phyloP scores from a whole-genome alignment of 495 filamentous ascomycete species.

The Acidiella bohemica region DNA sequence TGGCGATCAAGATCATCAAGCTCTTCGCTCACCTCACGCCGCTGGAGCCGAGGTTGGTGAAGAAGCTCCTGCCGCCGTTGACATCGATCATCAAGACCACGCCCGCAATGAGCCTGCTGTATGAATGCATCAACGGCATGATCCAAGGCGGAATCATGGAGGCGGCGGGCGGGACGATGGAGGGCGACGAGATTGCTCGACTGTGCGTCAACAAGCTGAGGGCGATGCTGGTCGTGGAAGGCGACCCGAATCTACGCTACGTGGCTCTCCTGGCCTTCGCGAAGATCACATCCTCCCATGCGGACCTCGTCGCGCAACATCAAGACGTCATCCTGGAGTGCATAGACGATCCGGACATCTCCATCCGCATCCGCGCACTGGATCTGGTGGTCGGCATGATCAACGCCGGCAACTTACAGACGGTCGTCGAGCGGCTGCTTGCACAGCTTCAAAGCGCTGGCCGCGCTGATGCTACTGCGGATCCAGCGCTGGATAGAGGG shows the following conservation, averaged over 20 bases:
- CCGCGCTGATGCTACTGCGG: slow-evolving; percentile 26
- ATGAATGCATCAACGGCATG: slow-evolving; percentile 97
- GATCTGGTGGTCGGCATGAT: slow-evolving; percentile 89
- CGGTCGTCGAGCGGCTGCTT: slow-evolving; percentile 77
- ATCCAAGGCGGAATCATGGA: slow-evolving; percentile 91
- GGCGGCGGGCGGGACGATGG: slow-evolving; percentile 56
- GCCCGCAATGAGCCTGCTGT: slow-evolving; percentile 87
- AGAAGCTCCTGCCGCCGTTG: slow-evolving; percentile 87
- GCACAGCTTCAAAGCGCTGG: slow-evolving; percentile 55
- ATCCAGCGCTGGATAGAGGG: slow-evolving; percentile 26
- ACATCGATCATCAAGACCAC: slow-evolving; percentile 88
- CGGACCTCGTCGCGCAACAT: slow-evolving; percentile 73
- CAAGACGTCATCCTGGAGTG: slow-evolving; percentile 93
- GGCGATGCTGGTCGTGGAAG: slow-evolving; percentile 84
- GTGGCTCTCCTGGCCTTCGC: slow-evolving; percentile 91
- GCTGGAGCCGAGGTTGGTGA: slow-evolving; percentile 76
- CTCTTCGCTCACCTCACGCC: slow-evolving; percentile 95
- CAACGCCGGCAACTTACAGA: slow-evolving; percentile 62
- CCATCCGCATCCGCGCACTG: slow-evolving; percentile 85
- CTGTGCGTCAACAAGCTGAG: slow-evolving; percentile 86
- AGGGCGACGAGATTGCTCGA: slow-evolving; percentile 82
- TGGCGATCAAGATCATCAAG: slow-evolving; percentile 98
- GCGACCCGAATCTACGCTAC: slow-evolving; percentile 92
- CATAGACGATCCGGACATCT: slow-evolving; percentile 88
- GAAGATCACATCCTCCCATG: slow-evolving; percentile 78